Evolutionary conservation across 345 rosid genomes (phyloP), one percentile per base, ranked within the genome.

Genomic region (Lumnitzera littorea): DNA sequence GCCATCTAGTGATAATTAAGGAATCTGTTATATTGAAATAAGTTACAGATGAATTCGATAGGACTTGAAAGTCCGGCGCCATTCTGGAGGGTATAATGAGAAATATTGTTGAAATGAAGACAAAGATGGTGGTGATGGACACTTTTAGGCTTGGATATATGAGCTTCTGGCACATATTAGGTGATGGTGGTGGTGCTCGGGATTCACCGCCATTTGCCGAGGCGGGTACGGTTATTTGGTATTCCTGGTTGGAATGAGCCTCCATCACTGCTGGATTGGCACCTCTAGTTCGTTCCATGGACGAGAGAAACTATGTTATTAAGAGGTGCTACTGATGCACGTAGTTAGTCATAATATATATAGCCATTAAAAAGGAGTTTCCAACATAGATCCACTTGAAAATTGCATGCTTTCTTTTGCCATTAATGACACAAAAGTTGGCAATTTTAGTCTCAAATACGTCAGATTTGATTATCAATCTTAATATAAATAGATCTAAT

Each of bases 181-280:
- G 20, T 20, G 55, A 13, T 5, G 20, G 29, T n/a, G 11, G 41
- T 15, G 1, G 63, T 50, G 60, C 49, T 25, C 2, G 48, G 10
- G 4, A 11, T 25, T 36, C 10, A 7, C 43, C 9, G 43, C 43
- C 43, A 36, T 36, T 36, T 6, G 43, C 10, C 43, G 43, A 9
- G 3, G 60, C 2, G 27, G 60, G 60, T 23, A 41, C 15, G 13
- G 60, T 36, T 23, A 57, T 57, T 10, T 9, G 49, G 60, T 57
- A 57, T 13, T 57, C 60, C 1, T 57, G 60, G 49, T 57, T 57
- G 48, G 60, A 57, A 5, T 57, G 49, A 48, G 24, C n/a, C 25
- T 24, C 5, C 14, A 41, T 36, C 15, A 41, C 60, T 24, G 60
- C 60, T 48, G 60, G 48, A 25, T 17, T 57, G 60, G 60, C 60